phyloP scores from a whole-genome alignment of 768 basidiomycete species.

The Mrakia hoshinonis region DNA sequence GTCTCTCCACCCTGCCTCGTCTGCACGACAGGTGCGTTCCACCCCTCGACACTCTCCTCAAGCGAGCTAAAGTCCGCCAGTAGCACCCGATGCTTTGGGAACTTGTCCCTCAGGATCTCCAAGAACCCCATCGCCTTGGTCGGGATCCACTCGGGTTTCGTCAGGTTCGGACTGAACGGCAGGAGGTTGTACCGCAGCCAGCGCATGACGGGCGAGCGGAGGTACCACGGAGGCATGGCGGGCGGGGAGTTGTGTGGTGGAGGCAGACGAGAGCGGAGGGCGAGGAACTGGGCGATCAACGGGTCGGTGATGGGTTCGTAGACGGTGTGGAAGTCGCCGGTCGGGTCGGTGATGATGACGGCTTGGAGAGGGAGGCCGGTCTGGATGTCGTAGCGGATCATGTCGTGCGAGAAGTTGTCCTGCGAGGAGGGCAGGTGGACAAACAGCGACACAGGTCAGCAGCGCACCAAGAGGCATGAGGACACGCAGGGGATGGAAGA shows the following conservation, averaged over 20 bases:
- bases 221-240: constrained; percentile 47
- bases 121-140: constrained; percentile 81
- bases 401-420: constrained; percentile 96
- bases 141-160: constrained; percentile 79
- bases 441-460: too few relatives aligned
- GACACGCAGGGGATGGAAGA: not conserved
- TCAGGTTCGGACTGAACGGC: constrained; percentile 86
- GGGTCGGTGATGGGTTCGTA: constrained; percentile 81
- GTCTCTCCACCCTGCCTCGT: constrained; percentile 76
- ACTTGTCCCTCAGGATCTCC: constrained; percentile 66
- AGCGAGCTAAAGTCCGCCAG: constrained; percentile 85
- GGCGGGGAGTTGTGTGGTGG: constrained; percentile 48
- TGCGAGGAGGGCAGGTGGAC: constrained; percentile 36
- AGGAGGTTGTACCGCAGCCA: constrained; percentile 54
- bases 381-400: constrained; percentile 76
- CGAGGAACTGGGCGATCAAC: constrained; percentile 67
- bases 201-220: constrained; percentile 46
- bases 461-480: not conserved
- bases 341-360: constrained; percentile 63
- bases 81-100: constrained; percentile 88
- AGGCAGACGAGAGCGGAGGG: constrained; percentile 45
- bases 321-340: constrained; percentile 72
- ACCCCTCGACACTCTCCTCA: constrained; percentile 72
- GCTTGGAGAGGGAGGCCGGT: constrained; percentile 73
- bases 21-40: constrained; percentile 86